These are phyloP conservation scores for Candida smagusa DNA, from an alignment of 1,139 yeast species.

Conservation along the genomic window DNA sequence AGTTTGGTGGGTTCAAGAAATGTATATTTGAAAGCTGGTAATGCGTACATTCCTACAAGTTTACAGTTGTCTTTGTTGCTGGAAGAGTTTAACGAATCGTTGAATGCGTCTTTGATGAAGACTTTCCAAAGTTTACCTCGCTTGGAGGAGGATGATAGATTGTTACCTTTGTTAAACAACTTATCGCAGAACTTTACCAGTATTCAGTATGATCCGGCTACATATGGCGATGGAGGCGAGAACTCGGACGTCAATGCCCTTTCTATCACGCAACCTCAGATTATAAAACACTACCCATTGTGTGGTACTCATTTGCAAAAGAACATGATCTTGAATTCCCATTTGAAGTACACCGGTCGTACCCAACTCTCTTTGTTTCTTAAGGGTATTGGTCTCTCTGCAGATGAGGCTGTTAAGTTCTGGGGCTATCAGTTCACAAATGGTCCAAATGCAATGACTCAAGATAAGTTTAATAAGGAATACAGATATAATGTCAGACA, in stretches of 20 bases:
- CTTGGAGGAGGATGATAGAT: constrained; percentile 86
- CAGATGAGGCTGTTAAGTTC: constrained; percentile 84
- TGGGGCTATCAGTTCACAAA: constrained; percentile 76
- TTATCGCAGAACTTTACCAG: constrained; percentile 71
- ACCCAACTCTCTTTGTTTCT: constrained; percentile 81
- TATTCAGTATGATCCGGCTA: constrained; percentile 45
- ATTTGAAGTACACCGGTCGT: constrained; percentile 79
- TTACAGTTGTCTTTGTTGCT: constrained; percentile 70
- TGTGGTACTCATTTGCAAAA: constrained; percentile 73
- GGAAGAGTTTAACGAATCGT: constrained; percentile 58
- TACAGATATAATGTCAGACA: constrained; percentile 86
- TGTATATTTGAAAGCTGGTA: constrained; percentile 64
- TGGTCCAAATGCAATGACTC: constrained; percentile 46
- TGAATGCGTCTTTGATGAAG: constrained; percentile 52
- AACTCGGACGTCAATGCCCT: constrained; percentile 59
- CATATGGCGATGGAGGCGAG: constrained; percentile 29
- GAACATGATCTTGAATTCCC: constrained; percentile 58
- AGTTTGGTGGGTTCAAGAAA: constrained; percentile 69
- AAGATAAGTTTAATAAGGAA: constrained; percentile 82
- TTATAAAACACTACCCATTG: constrained; percentile 71
- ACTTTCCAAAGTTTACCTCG: constrained; percentile 82
- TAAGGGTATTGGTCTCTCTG: constrained; percentile 82
- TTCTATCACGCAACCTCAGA: constrained; percentile 53
- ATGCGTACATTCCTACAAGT: constrained; percentile 81
- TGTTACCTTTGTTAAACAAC: constrained; percentile 78